Conservation (phyloP, 805 yeast species). For the Kuraishia cidri region DNA sequence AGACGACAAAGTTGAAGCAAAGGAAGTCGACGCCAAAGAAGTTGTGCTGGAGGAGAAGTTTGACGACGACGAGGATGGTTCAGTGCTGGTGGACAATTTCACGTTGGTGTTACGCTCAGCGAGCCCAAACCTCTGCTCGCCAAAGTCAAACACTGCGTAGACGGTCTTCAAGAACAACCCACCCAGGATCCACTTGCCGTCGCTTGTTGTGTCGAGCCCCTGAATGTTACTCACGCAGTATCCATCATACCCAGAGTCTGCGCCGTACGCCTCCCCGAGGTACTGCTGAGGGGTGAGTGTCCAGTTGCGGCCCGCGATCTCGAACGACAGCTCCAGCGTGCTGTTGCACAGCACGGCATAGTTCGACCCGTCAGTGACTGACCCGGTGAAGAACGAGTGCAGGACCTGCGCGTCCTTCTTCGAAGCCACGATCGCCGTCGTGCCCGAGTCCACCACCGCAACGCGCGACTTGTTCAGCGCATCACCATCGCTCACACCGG, state of each 20-base stretch:
- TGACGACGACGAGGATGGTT: background rate
- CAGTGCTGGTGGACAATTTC: slow-evolving; percentile 3
- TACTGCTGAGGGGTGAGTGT: slow-evolving; percentile 32
- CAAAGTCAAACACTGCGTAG: slow-evolving; percentile 51
- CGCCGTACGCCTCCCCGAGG: slow-evolving; percentile 36
- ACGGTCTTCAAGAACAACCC: slow-evolving; percentile 48
- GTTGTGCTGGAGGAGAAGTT: background rate
- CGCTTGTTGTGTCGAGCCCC: slow-evolving; percentile 33
- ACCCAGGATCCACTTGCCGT: slow-evolving; percentile 52
- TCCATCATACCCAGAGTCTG: slow-evolving; percentile 26
- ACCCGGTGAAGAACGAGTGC: slow-evolving; percentile 40
- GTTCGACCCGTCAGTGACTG: slow-evolving; percentile 52
- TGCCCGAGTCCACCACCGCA: slow-evolving; percentile 58
- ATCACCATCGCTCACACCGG: slow-evolving; percentile 6
- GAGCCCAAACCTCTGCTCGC: slow-evolving; percentile 39
- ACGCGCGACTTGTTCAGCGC: slow-evolving; percentile 18
- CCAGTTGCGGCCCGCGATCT: slow-evolving; percentile 35
- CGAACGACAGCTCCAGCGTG: slow-evolving; percentile 27
- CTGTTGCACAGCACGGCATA: slow-evolving; percentile 53
- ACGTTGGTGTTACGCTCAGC: slow-evolving; percentile 31
- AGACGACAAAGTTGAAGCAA: too few species aligned
- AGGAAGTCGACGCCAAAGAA: background rate
- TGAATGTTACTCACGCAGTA: slow-evolving; percentile 60
- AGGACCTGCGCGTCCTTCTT: slow-evolving; percentile 41
- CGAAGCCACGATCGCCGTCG: slow-evolving; percentile 52